Base-by-base conservation (phyloP, 1,284 basidiomycete genomes). In the Irpex lacteus region DNA sequence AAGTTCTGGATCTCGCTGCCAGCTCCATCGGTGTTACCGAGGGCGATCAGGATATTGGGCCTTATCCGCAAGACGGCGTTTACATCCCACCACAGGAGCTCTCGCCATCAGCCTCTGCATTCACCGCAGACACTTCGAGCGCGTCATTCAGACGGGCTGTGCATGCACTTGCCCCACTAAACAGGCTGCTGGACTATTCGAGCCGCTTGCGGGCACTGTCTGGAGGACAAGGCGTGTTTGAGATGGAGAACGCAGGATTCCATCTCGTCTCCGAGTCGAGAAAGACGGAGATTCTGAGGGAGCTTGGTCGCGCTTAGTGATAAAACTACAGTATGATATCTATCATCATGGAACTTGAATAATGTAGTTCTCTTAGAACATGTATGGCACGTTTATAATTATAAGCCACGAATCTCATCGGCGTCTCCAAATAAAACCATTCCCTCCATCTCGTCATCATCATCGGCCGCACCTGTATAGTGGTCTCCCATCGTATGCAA, bases 141-240 rank as follows among this genome's bases (percentile, higher is more conserved):
- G 67, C 77, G 1, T 77, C 78, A 60, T 73, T 82, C 62, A 88
- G 84, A 70, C 83, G 87, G 26, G 82, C 85, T n/a, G 77, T 94
- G 19, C 76, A 86, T 65, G 89, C 91, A 2, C 70, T 88, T 32
- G 92, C 90, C 7, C 94, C 94, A 3, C 80, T 96, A 26, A 90
- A 88, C 67, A 85, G 83, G 69, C 88, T 95, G 83, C 80, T 96
- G 32, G 88, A 94, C 72, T 96, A 93, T 71, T 90, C 90, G 19
- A 88, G 81, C 60, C 82, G 92, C 32, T 74, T 96, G 59, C 86
- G 94, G 15, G 89, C 94, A 0, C 75, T 96, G 21, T 91, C 92
- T 0, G 94, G 91, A 53, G 94, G 94, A 1, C 87, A 92, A 71
- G 94, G 92, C 4, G 76, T 82, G 19, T 95, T 94, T 70, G 91